Percentiles rank a stretch among this genome's conserved stretches.
These are phyloP conservation scores for Annona squamosa DNA, from an alignment of 164 flowering plant species.

Conservation along the genomic window DNA sequence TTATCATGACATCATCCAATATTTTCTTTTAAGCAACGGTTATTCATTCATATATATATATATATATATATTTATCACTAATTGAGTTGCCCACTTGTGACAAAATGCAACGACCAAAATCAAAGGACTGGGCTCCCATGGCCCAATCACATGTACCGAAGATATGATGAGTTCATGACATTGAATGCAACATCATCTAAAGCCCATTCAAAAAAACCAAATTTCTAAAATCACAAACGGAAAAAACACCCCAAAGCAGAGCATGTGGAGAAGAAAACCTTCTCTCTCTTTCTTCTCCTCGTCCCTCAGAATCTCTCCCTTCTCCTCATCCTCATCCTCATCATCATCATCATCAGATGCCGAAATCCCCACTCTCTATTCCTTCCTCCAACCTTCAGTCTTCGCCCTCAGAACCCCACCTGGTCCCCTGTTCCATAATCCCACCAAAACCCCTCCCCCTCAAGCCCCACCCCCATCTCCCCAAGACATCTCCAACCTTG, in stretches of 20 bases:
- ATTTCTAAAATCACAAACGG: not conserved
- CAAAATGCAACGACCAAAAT: too few species aligned
- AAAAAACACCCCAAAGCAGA: not conserved
- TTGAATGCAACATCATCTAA: too few species aligned
- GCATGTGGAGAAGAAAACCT: slow-evolving; percentile 36
- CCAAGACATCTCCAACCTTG: slow-evolving; percentile 32
- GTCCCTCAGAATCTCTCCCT: slow-evolving; percentile 21
- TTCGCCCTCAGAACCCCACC: slow-evolving; percentile 33
- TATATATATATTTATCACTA: too few species aligned
- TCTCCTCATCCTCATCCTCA: slow-evolving; percentile 24
- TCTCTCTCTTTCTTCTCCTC: slow-evolving; percentile 7
- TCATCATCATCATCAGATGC: slow-evolving; percentile 14
- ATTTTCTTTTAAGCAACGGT: too few species aligned
- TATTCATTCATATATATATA: too few species aligned
- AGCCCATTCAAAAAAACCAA: too few species aligned
- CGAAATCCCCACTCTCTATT: slow-evolving; percentile 48
- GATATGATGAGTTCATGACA: too few species aligned
- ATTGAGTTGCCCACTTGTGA: too few species aligned
- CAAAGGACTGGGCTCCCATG: too few species aligned
- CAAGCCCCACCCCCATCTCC: slow-evolving; percentile 17
- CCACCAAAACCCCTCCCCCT: slow-evolving; percentile 11
- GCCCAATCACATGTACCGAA: too few species aligned
- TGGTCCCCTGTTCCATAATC: slow-evolving; percentile 10
- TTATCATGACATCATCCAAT: too few species aligned
- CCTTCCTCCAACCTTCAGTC: slow-evolving; percentile 78